Base-by-base conservation (phyloP, 495 filamentous ascomycete species). In the Chaetomidium leptoderma region DNA sequence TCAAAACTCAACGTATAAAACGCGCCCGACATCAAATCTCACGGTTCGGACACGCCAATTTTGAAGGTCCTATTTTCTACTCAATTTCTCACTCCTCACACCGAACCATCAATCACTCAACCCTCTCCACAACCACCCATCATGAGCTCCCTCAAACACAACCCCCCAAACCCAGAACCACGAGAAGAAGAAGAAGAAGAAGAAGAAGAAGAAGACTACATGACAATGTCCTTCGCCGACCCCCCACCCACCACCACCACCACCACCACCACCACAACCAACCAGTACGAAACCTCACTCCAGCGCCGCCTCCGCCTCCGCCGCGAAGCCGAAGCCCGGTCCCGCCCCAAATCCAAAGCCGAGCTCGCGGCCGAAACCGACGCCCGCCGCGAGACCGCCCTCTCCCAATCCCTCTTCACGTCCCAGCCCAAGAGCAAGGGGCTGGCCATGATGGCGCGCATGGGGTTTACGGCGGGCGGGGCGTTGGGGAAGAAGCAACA, bases 391-490 rank as follows among this genome's bases (percentile, higher is more conserved):
- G 91, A 97, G 69, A 81, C 78, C 40, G 90, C 86, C 5, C 80
- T 96, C 16, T 75, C 83, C 2, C 85, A 74, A 14, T 86, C 85
- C n/a, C 77, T 96, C 26, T 74, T 89, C 16, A 59, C 61, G 9
- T 48, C 46, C 21, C 53, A 36, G 37, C 53, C 58, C 4, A 55
- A 77, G 50, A 87, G 80, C 72, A 98, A 97, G 70, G 93, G 93
- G 3, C 84, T 91, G 54, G 78, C 88, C 56, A 96, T 98, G 91
- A 93, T 98, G 92, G 85, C 89, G n/a, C 91, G 87, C 70, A 86
- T 98, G 76, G 93, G 93, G 7, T 98, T 92, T 73, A 87, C 87
- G 14, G 82, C 87, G 13, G 82, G 83, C 49, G 78, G 82, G 0
- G 78, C 96, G 4, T 90, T 93, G 1, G 86, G 85, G 62, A 59